Base-by-base conservation (phyloP, 768 basidiomycete species). In the Plicaturopsis crispa region DNA sequence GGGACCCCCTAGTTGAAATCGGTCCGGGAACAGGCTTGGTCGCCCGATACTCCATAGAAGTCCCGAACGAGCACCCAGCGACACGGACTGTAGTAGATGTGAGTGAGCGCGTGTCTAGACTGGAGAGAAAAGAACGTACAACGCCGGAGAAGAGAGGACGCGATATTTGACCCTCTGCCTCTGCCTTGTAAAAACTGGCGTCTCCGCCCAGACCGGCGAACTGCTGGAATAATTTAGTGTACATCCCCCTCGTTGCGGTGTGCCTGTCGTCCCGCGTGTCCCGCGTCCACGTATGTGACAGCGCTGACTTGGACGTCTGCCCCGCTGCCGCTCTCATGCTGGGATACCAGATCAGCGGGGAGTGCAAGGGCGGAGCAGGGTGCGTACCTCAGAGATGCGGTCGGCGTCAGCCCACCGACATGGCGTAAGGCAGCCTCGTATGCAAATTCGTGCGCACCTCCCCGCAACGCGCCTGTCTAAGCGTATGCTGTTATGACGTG, bases 1-100 rank as follows among this genome's bases (percentile, higher is more conserved):
- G 0, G 96, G 92, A 0, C 96, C 96, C 18, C 96, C 96, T 0
- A 97, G 71, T 47, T 94, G 92, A 57, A 91, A 91, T 4, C 91
- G 78, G 60, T 99, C 96, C 1, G 79, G 70, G 49, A 88, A 84
- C 17, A 78, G 70, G 5, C 73, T 69, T 10, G 66, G 58, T 8
- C 66, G 60, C 8, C 64, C 61, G 5, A 94, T 56, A 33, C 80
- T 74, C 53, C 75, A 75, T 8, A 98, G 61, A 18, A 87, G 41
- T 2, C 93, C 93, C 0, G 77, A 65, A 6, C 82, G 70, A 2
- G 78, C 78, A 3, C 84, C 73, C 11, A 94, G 62, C 0, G 91
- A 90, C 28, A 86, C 45, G 3, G 80, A 74, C 92, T 93, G 47
- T 23, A 14, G 14, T 7, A 34, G 6, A 28, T 26, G 30, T 24